Percentiles rank a stretch among this genome's conserved stretches.
phyloP scores from a whole-genome alignment of 2,329 filamentous ascomycete genomes.

The Mycosphaerella arachidis region DNA sequence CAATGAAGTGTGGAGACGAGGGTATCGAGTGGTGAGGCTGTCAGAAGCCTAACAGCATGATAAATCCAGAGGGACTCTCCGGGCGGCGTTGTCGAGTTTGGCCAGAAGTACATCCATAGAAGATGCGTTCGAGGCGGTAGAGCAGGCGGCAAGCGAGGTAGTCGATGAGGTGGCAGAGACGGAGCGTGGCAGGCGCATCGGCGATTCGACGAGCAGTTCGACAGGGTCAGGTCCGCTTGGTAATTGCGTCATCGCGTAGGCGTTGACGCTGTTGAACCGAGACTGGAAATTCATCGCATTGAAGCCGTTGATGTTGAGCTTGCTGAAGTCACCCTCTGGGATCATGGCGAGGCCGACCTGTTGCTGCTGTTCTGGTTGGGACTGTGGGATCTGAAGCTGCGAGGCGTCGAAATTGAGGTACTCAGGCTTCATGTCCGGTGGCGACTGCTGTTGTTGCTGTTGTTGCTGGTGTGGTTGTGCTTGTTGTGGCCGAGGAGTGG shows the following conservation, averaged over 20 bases:
- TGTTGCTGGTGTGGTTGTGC: conserved; percentile 28
- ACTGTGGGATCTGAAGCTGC: conserved; percentile 32
- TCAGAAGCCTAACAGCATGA: background rate
- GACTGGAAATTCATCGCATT: conserved; percentile 44
- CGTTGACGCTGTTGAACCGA: conserved; percentile 29
- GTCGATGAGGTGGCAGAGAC: conserved; percentile 14
- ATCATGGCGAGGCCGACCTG: conserved; percentile 75
- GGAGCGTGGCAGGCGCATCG: conserved; percentile 14
- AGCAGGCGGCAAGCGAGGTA: conserved; percentile 3
- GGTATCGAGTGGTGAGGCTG: conserved; percentile 5
- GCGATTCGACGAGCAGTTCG: conserved; percentile 23
- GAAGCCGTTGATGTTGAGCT: conserved; percentile 58
- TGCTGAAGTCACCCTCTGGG: conserved; percentile 74
- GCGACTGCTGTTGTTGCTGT: conserved; percentile 21
- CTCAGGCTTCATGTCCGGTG: conserved; percentile 33
- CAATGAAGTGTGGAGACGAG: background rate
- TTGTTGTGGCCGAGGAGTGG: conserved; percentile 17
- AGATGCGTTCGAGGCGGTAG: conserved; percentile 10
- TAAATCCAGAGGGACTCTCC: conserved; percentile 1
- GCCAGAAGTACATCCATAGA: conserved; percentile 26
- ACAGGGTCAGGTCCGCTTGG: conserved; percentile 24
- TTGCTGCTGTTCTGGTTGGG: conserved; percentile 33
- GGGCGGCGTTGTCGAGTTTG: conserved; percentile 29
- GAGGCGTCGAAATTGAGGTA: conserved; percentile 36
- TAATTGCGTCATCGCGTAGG: conserved; percentile 31